Conservation (phyloP, 1,139 yeast genomes). For the Kodamaea sp. region DNA sequence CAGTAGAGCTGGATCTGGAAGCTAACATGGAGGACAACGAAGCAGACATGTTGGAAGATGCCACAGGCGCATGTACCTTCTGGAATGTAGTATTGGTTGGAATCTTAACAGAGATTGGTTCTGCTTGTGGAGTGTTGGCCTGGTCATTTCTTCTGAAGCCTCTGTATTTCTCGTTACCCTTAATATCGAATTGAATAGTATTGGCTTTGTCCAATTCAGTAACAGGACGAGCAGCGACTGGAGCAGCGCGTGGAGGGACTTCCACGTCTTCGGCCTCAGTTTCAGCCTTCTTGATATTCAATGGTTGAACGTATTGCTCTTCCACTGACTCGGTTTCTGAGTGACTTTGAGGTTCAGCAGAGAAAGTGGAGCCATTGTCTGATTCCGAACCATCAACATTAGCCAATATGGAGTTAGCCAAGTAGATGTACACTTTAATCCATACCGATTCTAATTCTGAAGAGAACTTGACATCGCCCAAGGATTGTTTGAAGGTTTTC, state of each 20-base stretch:
- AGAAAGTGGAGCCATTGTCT: conserved; percentile 11
- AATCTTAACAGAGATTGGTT: conserved; percentile 30
- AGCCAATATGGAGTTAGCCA: conserved; percentile 40
- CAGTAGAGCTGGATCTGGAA: conserved; percentile 9
- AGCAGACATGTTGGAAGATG: conserved; percentile 15
- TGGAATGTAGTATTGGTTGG: conserved; percentile 22
- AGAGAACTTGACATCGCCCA: conserved; percentile 34
- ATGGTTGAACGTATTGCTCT: conserved; percentile 17
- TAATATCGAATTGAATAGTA: conserved; percentile 23
- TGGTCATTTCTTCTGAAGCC: conserved; percentile 47
- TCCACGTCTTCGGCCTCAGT: conserved; percentile 4
- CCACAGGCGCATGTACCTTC: conserved; percentile 10
- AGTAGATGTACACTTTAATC: conserved; percentile 42
- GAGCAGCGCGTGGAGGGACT: conserved; percentile 6
- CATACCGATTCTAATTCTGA: conserved; percentile 39
- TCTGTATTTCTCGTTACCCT: conserved; percentile 39
- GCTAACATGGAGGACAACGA: conserved; percentile 16
- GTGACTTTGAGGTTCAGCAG: conserved; percentile 15
- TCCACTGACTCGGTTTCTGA: conserved; percentile 11
- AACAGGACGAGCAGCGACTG: conserved; percentile 7
- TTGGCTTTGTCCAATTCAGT: conserved; percentile 15
- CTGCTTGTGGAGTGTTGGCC: conserved; percentile 21
- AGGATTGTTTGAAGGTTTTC: conserved; percentile 40
- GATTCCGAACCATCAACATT: conserved; percentile 17
- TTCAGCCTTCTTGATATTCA: conserved; percentile 9